Evolutionary conservation across 306 rosid genomes (phyloP).

Genomic region (Oemleria cerasiformis): DNA sequence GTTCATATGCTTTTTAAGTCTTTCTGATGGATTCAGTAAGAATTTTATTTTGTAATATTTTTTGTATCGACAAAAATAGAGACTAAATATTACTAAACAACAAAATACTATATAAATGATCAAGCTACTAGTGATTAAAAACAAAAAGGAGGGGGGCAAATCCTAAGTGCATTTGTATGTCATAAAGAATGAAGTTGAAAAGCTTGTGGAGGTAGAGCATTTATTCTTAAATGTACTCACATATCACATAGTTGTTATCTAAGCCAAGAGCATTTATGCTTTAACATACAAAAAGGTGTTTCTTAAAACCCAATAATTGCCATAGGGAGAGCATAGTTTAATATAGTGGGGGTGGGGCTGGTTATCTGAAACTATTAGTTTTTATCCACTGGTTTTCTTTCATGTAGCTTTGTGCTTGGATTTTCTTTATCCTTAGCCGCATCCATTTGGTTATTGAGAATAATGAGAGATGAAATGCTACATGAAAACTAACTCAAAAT

Average conservation of each 20-base stretch:
- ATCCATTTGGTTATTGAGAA: background rate
- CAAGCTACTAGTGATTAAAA: background rate
- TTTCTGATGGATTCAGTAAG: too few species aligned
- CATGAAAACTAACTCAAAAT: background rate
- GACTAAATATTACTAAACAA: too few species aligned
- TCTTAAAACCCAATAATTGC: background rate
- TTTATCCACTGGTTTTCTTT: background rate
- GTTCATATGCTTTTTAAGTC: too few species aligned
- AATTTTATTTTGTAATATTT: too few species aligned
- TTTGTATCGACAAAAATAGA: too few species aligned
- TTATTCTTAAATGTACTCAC: background rate
- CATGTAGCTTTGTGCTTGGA: background rate
- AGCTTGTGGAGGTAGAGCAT: constrained; percentile 2
- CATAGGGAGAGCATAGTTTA: background rate
- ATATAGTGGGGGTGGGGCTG: constrained; percentile 11
- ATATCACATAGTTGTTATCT: constrained; percentile 3
- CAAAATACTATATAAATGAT: background rate
- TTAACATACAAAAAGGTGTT: background rate
- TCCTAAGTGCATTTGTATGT: background rate
- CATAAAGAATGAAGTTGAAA: background rate
- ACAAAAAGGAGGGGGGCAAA: background rate
- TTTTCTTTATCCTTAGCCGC: background rate
- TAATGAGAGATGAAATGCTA: background rate
- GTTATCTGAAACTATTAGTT: background rate
- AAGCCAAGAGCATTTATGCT: background rate